Conservation (phyloP, 2,329 filamentous ascomycete genomes). For the Cytospora chrysosperma region DNA sequence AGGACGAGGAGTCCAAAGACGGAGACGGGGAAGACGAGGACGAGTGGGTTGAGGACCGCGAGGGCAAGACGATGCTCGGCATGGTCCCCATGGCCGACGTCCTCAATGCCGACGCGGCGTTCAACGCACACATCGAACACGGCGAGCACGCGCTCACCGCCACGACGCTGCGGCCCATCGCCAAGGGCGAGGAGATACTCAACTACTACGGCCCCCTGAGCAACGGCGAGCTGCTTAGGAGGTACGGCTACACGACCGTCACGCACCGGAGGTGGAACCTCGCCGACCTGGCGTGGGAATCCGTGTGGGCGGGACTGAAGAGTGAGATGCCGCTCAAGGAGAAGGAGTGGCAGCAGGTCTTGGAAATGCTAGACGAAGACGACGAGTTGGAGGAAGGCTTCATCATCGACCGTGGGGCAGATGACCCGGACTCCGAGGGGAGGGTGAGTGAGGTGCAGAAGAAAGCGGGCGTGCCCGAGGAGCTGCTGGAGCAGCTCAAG, state of each 20-base stretch:
- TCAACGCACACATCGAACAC: conserved; percentile 66
- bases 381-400: conserved; percentile 74
- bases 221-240: conserved; percentile 75
- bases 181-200: conserved; percentile 71
- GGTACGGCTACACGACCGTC: conserved; percentile 84
- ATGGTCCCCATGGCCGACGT: conserved; percentile 93
- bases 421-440: conserved; percentile 52
- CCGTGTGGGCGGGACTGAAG: conserved; percentile 50
- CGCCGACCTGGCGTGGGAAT: conserved; percentile 68
- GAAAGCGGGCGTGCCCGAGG: conserved; percentile 46
- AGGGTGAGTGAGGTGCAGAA: conserved; percentile 33
- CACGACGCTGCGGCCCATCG: conserved; percentile 67
- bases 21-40: conserved; percentile 59
- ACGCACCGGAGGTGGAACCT: conserved; percentile 80
- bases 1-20: conserved; percentile 44
- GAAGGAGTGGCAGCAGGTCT: conserved; percentile 22
- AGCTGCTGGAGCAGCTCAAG: conserved; percentile 53
- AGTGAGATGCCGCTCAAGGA: conserved; percentile 39
- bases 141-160: conserved; percentile 62
- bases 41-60: conserved; percentile 64
- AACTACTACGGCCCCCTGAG: conserved; percentile 89
- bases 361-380: conserved; percentile 44
- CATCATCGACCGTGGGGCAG: conserved; percentile 59
- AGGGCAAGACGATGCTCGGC: conserved; percentile 63
- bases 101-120: conserved; percentile 83